Conservation (phyloP, 1,284 basidiomycete genomes). For the Sporisorium graminicola region DNA sequence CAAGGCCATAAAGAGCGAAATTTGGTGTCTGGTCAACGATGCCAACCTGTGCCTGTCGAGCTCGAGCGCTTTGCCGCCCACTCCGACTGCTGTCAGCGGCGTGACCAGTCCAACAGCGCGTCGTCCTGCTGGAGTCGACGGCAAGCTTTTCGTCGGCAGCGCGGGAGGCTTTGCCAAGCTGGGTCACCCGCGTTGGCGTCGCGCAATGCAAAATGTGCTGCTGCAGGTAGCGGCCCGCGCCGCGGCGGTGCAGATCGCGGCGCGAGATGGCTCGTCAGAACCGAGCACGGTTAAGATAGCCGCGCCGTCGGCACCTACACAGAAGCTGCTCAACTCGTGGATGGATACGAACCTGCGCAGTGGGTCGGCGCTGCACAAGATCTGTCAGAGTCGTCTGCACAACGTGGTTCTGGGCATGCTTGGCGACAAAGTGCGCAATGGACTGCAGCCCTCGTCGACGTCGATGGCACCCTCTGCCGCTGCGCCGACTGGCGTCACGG, state of each 20-base stretch:
- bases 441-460: conserved; percentile 14
- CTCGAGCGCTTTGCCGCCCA: conserved; percentile 13
- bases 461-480: neutral
- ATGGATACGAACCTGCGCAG: conserved; percentile 55
- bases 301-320: conserved; percentile 46
- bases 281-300: conserved; percentile 19
- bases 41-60: conserved; percentile 66
- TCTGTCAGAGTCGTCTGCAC: conserved; percentile 54
- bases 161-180: conserved; percentile 64
- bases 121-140: conserved; percentile 13
- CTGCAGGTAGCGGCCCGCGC: conserved; percentile 79
- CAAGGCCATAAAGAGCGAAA: conserved; percentile 75
- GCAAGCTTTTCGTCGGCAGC: conserved; percentile 35
- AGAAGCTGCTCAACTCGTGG: conserved; percentile 58
- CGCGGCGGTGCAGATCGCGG: conserved; percentile 44
- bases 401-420: conserved; percentile 52
- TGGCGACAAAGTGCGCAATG: conserved; percentile 27
- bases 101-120: conserved; percentile 4
- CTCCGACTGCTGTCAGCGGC: conserved; percentile 2
- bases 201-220: conserved; percentile 75
- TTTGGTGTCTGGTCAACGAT: conserved; percentile 79
- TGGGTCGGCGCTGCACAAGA: conserved; percentile 52
- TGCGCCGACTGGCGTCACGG: neutral
- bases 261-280: conserved; percentile 18
- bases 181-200: conserved; percentile 73